phyloP scores from a whole-genome alignment of 495 filamentous ascomycete species.

The Echria macrotheca region DNA sequence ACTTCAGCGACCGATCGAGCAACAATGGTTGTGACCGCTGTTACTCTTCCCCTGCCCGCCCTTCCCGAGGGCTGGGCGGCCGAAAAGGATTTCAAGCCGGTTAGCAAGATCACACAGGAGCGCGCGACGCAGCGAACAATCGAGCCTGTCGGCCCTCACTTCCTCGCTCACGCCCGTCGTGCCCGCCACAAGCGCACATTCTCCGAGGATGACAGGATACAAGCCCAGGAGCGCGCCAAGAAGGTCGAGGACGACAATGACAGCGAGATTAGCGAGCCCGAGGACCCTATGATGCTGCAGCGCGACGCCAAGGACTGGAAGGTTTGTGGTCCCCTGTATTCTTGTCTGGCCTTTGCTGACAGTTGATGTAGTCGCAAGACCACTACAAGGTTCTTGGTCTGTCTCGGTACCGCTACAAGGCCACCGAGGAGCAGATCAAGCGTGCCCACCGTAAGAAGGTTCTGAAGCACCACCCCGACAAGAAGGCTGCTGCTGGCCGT shows the following conservation, averaged over 20 bases:
- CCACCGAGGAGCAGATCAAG: constrained; percentile 97
- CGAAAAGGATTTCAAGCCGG: constrained; percentile 85
- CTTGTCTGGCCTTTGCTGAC: constrained; percentile 17
- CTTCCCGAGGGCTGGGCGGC: constrained; percentile 78
- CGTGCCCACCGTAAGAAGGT: constrained; percentile 99
- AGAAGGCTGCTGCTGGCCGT: constrained; percentile 85
- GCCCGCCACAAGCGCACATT: constrained; percentile 96
- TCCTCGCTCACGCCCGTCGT: constrained; percentile 92
- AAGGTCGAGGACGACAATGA: constrained; percentile 90
- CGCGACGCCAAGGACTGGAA: constrained; percentile 99
- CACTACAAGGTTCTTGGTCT: constrained; percentile 97
- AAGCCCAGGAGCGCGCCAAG: constrained; percentile 89
- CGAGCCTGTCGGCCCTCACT: constrained; percentile 94
- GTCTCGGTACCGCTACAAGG: constrained; percentile 81
- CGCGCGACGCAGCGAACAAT: constrained; percentile 72
- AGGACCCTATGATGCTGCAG: constrained; percentile 83
- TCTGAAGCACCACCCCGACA: constrained; percentile 95
- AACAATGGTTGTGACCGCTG: constrained; percentile 36
- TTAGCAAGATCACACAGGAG: constrained; percentile 57
- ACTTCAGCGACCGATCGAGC: constrained; percentile 1
- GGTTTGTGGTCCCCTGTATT: constrained; percentile 43
- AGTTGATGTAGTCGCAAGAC: constrained; percentile 68
- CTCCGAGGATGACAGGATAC: constrained; percentile 95
- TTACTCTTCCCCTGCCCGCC: constrained; percentile 58
- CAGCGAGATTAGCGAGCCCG: constrained; percentile 84